Percentiles rank a stretch among this genome's conserved stretches.
These are phyloP conservation scores for Cryphonectria parasitica DNA, from an alignment of 2,329 filamentous ascomycete species.

Conservation along the genomic window DNA sequence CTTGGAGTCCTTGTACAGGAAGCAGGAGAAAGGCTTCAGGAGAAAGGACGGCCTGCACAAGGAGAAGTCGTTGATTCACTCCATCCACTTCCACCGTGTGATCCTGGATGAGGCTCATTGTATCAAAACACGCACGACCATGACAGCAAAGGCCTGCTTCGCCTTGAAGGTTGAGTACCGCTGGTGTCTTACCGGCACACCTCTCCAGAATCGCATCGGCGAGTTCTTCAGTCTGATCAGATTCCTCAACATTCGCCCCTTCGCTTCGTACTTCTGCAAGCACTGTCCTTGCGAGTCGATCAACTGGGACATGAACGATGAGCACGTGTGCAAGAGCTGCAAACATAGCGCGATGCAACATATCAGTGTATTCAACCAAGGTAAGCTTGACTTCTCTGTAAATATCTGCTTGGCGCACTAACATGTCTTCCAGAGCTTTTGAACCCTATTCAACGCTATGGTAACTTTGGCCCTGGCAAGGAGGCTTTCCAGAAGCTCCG, in stretches of 20 bases:
- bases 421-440: conserved; percentile 75
- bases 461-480: conserved; percentile 63
- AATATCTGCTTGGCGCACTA: conserved; percentile 70
- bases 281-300: conserved; percentile 78
- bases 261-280: conserved; percentile 94
- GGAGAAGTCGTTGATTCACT: conserved; percentile 79
- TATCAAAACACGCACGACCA: conserved; percentile 87
- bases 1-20: conserved; percentile 88
- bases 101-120: conserved; percentile 88
- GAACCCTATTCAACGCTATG: conserved; percentile 74
- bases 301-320: conserved; percentile 79
- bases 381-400: not conserved
- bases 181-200: conserved; percentile 95
- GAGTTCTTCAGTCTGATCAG: conserved; percentile 95
- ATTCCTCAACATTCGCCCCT: conserved; percentile 86
- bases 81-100: conserved; percentile 84
- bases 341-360: conserved; percentile 55
- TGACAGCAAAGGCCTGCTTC: conserved; percentile 94
- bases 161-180: conserved; percentile 86
- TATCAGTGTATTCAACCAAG: conserved; percentile 59
- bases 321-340: conserved; percentile 73
- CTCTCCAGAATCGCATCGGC: conserved; percentile 94
- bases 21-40: conserved; percentile 87
- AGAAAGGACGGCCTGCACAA: conserved; percentile 81
- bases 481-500: conserved; percentile 81